Evolutionary conservation across 495 filamentous ascomycete species (phyloP).

Genomic region (Daldinia caldariorum): DNA sequence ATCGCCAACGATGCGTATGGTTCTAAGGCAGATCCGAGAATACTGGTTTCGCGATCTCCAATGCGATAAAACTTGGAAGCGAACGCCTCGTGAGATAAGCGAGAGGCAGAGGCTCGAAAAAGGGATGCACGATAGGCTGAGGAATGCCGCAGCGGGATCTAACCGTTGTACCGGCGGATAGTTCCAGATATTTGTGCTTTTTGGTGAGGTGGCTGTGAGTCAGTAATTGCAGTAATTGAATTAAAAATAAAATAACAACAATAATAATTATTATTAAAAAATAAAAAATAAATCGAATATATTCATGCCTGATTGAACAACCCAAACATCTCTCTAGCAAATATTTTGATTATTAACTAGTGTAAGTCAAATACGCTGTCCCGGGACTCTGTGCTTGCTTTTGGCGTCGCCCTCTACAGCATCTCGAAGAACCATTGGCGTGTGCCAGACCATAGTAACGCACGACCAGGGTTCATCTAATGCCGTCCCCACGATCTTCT

Average conservation of each 20-base stretch:
- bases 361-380: neutral
- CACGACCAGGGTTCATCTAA: constrained; percentile 33
- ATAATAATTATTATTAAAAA: neutral
- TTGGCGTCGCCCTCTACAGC: constrained; percentile 11
- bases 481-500: constrained; percentile 33
- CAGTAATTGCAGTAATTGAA: neutral
- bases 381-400: constrained; percentile 20
- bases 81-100: constrained; percentile 41
- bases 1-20: constrained; percentile 6
- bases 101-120: constrained; percentile 10
- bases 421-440: constrained; percentile 26
- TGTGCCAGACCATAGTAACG: constrained; percentile 32
- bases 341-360: constrained; percentile 3
- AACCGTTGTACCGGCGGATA: constrained; percentile 21
- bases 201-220: neutral
- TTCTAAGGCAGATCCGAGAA: constrained; percentile 3
- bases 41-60: neutral
- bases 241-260: constrained; percentile 8
- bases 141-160: constrained; percentile 5
- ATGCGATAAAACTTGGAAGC: constrained; percentile 18
- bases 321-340: neutral
- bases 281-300: neutral
- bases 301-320: no score
- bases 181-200: constrained; percentile 19
- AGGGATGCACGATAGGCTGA: constrained; percentile 11